Evolutionary conservation across 768 basidiomycete species (phyloP), one percentile per base, ranked within the genome.

Genomic region (Trametopsis cervina): DNA sequence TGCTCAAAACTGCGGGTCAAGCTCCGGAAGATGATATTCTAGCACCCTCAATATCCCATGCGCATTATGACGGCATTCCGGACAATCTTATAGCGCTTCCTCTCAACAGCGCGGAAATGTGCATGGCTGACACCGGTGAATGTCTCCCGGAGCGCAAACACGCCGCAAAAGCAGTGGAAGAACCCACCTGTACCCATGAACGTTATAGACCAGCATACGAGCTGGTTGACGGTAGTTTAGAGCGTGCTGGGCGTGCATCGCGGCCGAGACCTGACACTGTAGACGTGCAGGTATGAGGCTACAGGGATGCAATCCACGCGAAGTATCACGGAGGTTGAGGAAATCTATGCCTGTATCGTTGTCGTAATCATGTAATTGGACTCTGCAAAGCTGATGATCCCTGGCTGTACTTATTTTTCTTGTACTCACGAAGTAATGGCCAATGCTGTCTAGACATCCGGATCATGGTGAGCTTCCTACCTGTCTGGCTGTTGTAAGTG

Each of bases 171-270:
- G 20, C 26, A 56, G 12, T 42, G 47, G 36, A n/a, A 36, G 36
- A 42, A 17, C 12, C 56, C 40, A 52, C 54, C 40, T 46, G 26
- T 36, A 38, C 18, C 3, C 46, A 42, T 35, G 53, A 65, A 35
- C 69, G 67, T 21, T 94, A 86, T 60, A 71, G 72, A 23, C 91
- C 91, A 1, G 91, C 92, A 1, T 87, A 89, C 66, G 84, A 89
- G 67, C 73, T 95, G 1, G 58, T 69, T 26, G 89, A 94, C 58
- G 87, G 77, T 20, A 69, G 69, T 42, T 69, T 89, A 41, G 90
- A 93, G 63, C 74, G 90, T 36, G 81, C 75, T 10, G 85, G 85
- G 9, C 69, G 85, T 26, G 78, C 76, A 22, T 56, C 66, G 24
- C 50, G 51, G n/a, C 39, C 38, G 13, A 36, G 15, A 15, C 9